A percentile compares a stretch with the other conserved stretches of the same genome.
These are phyloP conservation scores for Myxozyma neotropica DNA, from an alignment of 805 yeast species.

Conservation along the genomic window DNA sequence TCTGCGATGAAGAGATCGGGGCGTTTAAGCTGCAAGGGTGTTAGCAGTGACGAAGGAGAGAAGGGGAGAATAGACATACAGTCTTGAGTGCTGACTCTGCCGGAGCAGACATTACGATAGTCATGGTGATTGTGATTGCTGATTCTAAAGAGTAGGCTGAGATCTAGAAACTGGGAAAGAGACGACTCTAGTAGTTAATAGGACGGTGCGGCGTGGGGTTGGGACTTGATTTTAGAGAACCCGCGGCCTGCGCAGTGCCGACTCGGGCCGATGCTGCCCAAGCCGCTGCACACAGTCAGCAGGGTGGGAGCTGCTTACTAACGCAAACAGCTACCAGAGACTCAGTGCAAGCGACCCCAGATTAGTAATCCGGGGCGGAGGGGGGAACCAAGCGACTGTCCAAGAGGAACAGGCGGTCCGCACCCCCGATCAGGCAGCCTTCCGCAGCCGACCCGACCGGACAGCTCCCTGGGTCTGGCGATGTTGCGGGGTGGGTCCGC, in stretches of 20 bases:
- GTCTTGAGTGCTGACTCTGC: constrained; percentile 9
- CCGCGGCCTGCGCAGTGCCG: constrained; percentile 8
- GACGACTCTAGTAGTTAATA: neutral
- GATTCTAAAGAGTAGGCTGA: neutral
- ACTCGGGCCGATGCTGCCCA: neutral
- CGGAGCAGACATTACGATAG: constrained; percentile 8
- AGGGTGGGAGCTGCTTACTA: no score
- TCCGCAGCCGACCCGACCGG: no score
- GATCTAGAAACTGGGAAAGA: neutral
- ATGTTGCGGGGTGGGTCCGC: no score
- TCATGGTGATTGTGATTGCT: neutral
- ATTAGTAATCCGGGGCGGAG: no score
- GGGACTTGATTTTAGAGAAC: neutral
- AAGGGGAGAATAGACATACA: neutral
- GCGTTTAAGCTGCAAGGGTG: constrained; percentile 12
- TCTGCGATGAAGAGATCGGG: constrained; percentile 19
- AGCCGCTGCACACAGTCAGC: no score
- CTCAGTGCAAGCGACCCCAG: no score
- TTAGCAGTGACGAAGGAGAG: neutral
- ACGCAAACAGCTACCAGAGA: no score
- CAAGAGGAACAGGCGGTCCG: no score
- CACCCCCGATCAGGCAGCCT: no score
- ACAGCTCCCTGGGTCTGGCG: no score
- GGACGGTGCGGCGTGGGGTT: neutral
- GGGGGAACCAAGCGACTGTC: no score